A percentile compares a stretch with the other conserved stretches of the same genome.
phyloP scores from a whole-genome alignment of 106 monocot genomes.

The Dendrobium chrysotoxum region DNA sequence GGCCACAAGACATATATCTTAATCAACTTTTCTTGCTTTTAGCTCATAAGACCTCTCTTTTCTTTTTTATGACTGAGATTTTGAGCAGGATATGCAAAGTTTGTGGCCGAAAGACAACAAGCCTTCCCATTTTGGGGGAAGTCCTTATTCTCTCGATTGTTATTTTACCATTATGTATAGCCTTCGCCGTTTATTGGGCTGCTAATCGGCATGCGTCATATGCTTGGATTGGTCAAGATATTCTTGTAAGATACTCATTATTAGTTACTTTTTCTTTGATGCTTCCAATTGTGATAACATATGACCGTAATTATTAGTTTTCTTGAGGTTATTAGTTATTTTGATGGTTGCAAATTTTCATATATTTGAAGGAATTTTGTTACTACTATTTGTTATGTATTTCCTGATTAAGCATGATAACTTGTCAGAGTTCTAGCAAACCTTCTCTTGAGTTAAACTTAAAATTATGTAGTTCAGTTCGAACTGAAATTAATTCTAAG shows the following conservation, averaged over 20 bases:
- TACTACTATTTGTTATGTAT: not conserved
- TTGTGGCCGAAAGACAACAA: conserved; percentile 45
- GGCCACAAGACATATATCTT: not conserved
- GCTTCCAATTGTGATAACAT: not conserved
- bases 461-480: too few relatives aligned
- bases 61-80: too few relatives aligned
- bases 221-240: conserved; percentile 99
- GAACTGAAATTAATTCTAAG: too few relatives aligned
- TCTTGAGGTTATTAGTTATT: not conserved
- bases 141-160: conserved; percentile 59
- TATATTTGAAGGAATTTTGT: not conserved
- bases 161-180: conserved; percentile 57
- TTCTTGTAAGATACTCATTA: conserved; percentile 69
- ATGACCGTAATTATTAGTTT: not conserved
- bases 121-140: conserved; percentile 73
- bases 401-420: not conserved
- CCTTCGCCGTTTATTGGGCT: conserved; percentile 94
- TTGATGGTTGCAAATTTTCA: not conserved
- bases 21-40: not conserved
- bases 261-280: not conserved
- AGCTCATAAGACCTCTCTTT: not conserved
- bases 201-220: conserved; percentile 61
- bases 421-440: not conserved
- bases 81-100: conserved; percentile 53
- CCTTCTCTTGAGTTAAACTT: not conserved